Base-by-base conservation (phyloP, 2,329 filamentous ascomycete genomes). In the Magnaporthales sp. region DNA sequence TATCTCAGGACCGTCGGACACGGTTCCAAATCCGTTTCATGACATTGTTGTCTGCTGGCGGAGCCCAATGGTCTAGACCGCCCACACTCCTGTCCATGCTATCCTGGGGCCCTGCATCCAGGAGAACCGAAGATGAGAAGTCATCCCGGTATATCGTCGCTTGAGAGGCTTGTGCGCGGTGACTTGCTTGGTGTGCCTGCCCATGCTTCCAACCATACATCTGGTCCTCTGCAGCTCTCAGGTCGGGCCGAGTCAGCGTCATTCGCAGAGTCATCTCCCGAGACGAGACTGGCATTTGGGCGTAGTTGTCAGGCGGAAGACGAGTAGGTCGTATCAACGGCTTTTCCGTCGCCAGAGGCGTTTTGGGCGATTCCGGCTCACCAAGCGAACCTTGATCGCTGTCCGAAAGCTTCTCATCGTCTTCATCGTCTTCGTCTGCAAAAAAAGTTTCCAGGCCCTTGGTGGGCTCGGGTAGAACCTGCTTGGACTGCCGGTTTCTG, bases 211-310 rank as follows among this genome's bases (percentile, higher is more conserved):
- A 91, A 58, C 87, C 87, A 72, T 93, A 91, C 19, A 91, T 83
- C 68, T 89, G 83, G 11, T 89, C 86, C 69, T 94, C 90, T 69
- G 89, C 83, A 4, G 89, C 89, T 58, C 93, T 88, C 63, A 98
- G 83, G 74, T 98, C 94, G 0, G 93, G 91, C 62, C 93, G 84
- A 3, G 95, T 98, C 66, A 98, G 84, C 0, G 94, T 98, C 93
- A 98, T 96, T 63, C 93, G 91, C 63, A 98, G 79, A 2, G 95
- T 98, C 93, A 97, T 97, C 76, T 98, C 93, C 38, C 93, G 86
- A 66, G 86, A 89, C 38, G 84, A 83, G 0, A 83, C 79, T 2
- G 85, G 78, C 5, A 81, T 81, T 63, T 86, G 84, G 11, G 80
- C 77, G 71, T 84, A 83, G 67, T 74, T 75, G 15, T 75, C 75